Evolutionary conservation across 164 flowering plant genomes (phyloP).

Genomic region (Berberis thunbergii): DNA sequence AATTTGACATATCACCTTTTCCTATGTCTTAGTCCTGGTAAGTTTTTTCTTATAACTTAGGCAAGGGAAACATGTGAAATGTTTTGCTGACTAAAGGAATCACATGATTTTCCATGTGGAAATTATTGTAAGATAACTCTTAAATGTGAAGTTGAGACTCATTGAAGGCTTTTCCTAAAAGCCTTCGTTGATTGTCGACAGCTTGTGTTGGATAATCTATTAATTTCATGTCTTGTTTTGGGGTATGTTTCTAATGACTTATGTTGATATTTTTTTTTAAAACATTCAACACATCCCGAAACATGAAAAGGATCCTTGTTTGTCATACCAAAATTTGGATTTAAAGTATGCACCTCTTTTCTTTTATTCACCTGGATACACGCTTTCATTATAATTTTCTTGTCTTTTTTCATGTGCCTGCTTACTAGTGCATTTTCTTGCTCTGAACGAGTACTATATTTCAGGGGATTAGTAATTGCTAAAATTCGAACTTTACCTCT

Average conservation of each 20-base stretch:
- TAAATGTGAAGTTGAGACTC: not conserved
- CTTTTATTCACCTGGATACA: too few species aligned
- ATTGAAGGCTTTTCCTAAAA: not conserved
- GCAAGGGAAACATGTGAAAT: not conserved
- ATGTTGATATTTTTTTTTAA: not conserved
- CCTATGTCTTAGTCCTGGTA: slow-evolving; percentile 86
- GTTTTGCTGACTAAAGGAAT: not conserved
- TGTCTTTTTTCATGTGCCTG: too few species aligned
- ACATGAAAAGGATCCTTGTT: too few species aligned
- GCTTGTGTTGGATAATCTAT: not conserved
- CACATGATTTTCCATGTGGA: not conserved
- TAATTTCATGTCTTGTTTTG: not conserved
- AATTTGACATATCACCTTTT: slow-evolving; percentile 77
- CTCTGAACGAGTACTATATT: too few species aligned
- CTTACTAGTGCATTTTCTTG: too few species aligned
- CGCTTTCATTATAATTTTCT: too few species aligned
- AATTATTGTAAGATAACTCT: not conserved
- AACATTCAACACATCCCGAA: too few species aligned
- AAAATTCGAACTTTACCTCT: too few species aligned
- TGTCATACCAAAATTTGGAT: too few species aligned
- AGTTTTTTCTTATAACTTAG: slow-evolving; percentile 9
- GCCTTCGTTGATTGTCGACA: not conserved
- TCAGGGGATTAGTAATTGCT: too few species aligned
- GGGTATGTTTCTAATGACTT: not conserved
- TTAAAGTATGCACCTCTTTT: too few species aligned